Evolutionary conservation across 768 basidiomycete species (phyloP), one percentile per base, ranked within the genome.

Genomic region (Goffeauzyma gilvescens): DNA sequence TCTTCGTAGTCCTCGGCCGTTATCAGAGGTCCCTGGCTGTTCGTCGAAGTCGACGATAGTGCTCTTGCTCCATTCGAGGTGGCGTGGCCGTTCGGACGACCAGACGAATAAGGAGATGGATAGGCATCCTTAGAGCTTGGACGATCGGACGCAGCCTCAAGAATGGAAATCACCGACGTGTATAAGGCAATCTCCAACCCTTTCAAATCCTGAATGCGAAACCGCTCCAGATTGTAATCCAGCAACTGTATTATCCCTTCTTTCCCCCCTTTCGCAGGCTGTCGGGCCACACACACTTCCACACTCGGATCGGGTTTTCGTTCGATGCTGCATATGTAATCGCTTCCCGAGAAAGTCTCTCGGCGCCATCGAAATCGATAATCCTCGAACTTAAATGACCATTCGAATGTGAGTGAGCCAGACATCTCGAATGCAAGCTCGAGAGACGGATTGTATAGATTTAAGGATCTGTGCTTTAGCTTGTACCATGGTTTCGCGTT

Each of bases 161-260:
- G n/a, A n/a, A n/a, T n/a, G n/a, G n/a, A 56, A 38, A 60, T 51
- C 20, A 48, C 12, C 32, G 47, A 44, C 32, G 33, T 43, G 25
- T 49, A 49, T 15, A 49, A 8, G 13, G 47, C 47, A 6, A 49
- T 31, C 26, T 49, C 47, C 5, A 49, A 38, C 2, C 47, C 62
- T 21, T 60, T 48, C 6, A 53, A 21, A 50, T 63, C 62, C 38
- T 51, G 50, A 39, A 63, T 59, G 31, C 61, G 59, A 26, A 63
- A 63, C 32, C 62, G 40, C 4, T 60, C 59, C 32, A 63, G 50
- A 30, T 61, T 61, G 45, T 61, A 61, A 34, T 63, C 58, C 31
- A 60, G 33, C 6, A 63, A 52, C 52, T 63, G 59, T 15, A 63
- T 34, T 3, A 55, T 34, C 5, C 48, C 59, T 20, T 60, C 59